Percentiles rank a stretch among this genome's conserved stretches.
Evolutionary conservation across 768 basidiomycete genomes (phyloP).

Genomic region (Auriscalpium orientale): DNA sequence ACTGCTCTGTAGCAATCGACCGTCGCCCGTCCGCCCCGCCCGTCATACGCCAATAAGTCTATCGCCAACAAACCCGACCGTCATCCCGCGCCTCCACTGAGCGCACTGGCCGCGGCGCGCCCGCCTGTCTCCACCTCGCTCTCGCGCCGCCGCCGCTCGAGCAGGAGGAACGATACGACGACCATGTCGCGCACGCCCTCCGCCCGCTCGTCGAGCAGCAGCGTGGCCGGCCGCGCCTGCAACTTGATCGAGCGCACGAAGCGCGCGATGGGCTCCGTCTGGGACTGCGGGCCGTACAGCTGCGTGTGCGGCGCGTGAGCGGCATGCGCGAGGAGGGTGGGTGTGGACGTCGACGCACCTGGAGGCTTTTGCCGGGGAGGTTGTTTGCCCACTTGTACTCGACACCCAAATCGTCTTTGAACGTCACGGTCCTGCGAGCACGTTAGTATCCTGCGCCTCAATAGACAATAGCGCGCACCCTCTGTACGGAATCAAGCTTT

Average conservation of each 20-base stretch:
- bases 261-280: conserved; percentile 12
- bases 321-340: background rate
- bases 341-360: conserved; percentile 2
- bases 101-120: background rate
- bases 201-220: conserved; percentile 8
- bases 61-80: background rate
- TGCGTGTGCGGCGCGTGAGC: background rate
- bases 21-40: no score
- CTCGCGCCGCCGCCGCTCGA: conserved; percentile 14
- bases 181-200: conserved; percentile 10
- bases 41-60: no score
- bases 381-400: conserved; percentile 12
- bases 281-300: conserved; percentile 11
- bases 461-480: background rate
- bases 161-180: conserved; percentile 12
- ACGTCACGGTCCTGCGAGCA: conserved; percentile 6
- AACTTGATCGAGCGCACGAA: conserved; percentile 6
- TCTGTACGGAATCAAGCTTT: conserved; percentile 12
- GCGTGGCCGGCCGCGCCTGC: background rate
- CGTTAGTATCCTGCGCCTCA: background rate
- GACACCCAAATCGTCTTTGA: conserved; percentile 5
- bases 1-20: no score
- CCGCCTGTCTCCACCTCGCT: conserved; percentile 1
- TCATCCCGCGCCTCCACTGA: no score
- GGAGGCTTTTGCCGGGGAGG: conserved; percentile 5